Percentiles rank a stretch among this genome's conserved stretches.
phyloP scores from a whole-genome alignment of 2,329 filamentous ascomycete species.

The Trichophyton schoenleinii region DNA sequence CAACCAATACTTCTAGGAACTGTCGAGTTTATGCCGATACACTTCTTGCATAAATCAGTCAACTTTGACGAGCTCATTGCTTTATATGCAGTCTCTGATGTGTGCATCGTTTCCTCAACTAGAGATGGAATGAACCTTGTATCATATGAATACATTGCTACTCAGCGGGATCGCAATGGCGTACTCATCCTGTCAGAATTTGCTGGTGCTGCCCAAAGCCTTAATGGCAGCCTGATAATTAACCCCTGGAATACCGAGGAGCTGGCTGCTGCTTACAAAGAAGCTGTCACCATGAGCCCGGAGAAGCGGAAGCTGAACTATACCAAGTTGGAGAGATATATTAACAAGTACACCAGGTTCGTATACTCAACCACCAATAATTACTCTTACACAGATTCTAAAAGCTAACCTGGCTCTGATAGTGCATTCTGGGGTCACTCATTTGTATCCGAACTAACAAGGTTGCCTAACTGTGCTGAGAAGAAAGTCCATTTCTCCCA shows the following conservation, averaged over 20 bases:
- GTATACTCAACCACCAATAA: constrained; percentile 9
- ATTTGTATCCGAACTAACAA: constrained; percentile 71
- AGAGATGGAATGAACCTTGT: constrained; percentile 98
- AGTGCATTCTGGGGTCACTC: constrained; percentile 91
- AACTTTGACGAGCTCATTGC: constrained; percentile 89
- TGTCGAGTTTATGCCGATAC: constrained; percentile 97
- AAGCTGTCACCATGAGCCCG: constrained; percentile 90
- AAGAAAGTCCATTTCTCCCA: constrained; percentile 29
- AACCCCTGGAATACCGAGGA: constrained; percentile 99
- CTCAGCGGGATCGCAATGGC: constrained; percentile 78
- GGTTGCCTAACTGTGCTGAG: constrained; percentile 43
- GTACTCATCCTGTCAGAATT: constrained; percentile 95
- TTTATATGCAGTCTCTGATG: constrained; percentile 82
- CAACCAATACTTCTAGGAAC: constrained; percentile 44
- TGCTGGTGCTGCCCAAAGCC: constrained; percentile 82
- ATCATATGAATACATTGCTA: constrained; percentile 95
- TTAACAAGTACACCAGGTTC: constrained; percentile 87
- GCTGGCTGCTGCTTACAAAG: constrained; percentile 80
- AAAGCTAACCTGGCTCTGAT: not conserved
- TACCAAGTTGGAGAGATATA: constrained; percentile 83
- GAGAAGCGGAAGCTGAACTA: constrained; percentile 80
- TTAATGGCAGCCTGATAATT: constrained; percentile 86
- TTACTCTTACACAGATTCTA: not conserved
- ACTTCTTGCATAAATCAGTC: constrained; percentile 95
- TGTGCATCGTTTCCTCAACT: constrained; percentile 86